Evolutionary conservation across 2,329 filamentous ascomycete genomes (phyloP).

Genomic region (Claviceps sp.): DNA sequence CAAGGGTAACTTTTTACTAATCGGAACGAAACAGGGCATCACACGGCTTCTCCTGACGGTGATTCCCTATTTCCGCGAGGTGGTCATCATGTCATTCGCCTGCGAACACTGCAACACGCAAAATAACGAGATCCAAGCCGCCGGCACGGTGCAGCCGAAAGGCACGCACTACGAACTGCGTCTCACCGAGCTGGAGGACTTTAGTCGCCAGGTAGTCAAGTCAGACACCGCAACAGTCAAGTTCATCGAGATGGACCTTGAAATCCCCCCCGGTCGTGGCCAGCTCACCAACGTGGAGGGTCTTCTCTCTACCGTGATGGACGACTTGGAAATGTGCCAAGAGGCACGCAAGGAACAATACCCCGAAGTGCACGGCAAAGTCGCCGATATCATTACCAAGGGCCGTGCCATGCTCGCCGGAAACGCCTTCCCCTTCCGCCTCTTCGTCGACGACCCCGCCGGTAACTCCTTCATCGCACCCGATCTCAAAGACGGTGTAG

Average conservation of each 20-base stretch:
- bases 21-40: slow-evolving; percentile 46
- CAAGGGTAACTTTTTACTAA: background rate
- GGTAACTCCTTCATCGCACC: slow-evolving; percentile 97
- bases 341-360: slow-evolving; percentile 63
- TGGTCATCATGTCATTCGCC: slow-evolving; percentile 92
- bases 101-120: slow-evolving; percentile 81
- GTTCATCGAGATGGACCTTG: slow-evolving; percentile 82
- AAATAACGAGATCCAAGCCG: slow-evolving; percentile 89
- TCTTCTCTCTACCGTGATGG: slow-evolving; percentile 61
- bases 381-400: slow-evolving; percentile 62
- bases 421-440: slow-evolving; percentile 70
- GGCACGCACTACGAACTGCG: slow-evolving; percentile 75
- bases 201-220: slow-evolving; percentile 82
- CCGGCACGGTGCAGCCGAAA: slow-evolving; percentile 81
- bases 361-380: slow-evolving; percentile 66
- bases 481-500: slow-evolving; percentile 61
- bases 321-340: slow-evolving; percentile 73
- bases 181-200: slow-evolving; percentile 58
- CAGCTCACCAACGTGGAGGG: slow-evolving; percentile 93
- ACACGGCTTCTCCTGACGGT: slow-evolving; percentile 80
- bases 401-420: slow-evolving; percentile 67
- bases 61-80: slow-evolving; percentile 94
- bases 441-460: slow-evolving; percentile 79
- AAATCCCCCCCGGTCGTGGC: slow-evolving; percentile 81
- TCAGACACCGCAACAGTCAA: slow-evolving; percentile 76